Percentiles rank a stretch among this genome's conserved stretches.
Evolutionary conservation across 2,329 filamentous ascomycete species (phyloP).

Genomic region (Dactylonectria estremocensis): DNA sequence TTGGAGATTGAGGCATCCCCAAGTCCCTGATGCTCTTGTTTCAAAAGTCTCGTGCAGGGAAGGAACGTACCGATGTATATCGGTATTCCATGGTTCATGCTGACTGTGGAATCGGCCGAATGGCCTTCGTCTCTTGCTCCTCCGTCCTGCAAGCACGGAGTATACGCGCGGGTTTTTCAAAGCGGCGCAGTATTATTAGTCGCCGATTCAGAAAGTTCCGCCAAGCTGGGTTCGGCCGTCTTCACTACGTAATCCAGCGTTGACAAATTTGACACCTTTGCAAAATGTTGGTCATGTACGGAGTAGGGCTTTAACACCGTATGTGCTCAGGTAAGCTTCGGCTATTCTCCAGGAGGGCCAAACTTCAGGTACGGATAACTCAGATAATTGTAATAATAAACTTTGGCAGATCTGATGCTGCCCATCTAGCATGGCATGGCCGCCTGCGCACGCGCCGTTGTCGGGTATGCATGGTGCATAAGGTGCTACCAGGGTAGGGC

Average conservation of each 20-base stretch:
- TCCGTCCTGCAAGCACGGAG: not conserved
- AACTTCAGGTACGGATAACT: slow-evolving; percentile 23
- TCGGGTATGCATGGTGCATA: slow-evolving; percentile 49
- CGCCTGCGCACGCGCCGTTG: slow-evolving; percentile 40
- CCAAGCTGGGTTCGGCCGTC: not conserved
- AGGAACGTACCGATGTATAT: slow-evolving; percentile 3
- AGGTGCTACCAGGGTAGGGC: slow-evolving; percentile 41
- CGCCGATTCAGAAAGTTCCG: not conserved
- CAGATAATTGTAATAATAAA: slow-evolving; percentile 32
- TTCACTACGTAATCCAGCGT: not conserved
- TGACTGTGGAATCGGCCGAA: not conserved
- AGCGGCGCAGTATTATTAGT: not conserved
- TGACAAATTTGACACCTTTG: not conserved
- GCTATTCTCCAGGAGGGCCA: slow-evolving; percentile 17
- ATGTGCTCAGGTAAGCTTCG: slow-evolving; percentile 14
- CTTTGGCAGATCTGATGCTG: slow-evolving; percentile 47
- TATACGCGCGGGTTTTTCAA: not conserved
- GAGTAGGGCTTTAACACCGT: slow-evolving; percentile 1
- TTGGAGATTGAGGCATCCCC: not conserved
- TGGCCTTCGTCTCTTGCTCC: not conserved
- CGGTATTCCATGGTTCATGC: not conserved
- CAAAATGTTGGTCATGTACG: not conserved
- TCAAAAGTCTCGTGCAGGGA: slow-evolving; percentile 2
- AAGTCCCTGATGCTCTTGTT: slow-evolving; percentile 5
- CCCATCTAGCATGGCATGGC: slow-evolving; percentile 43